Base-by-base conservation (phyloP, 495 filamentous ascomycete species). In the Clavariopsis aquatica region DNA sequence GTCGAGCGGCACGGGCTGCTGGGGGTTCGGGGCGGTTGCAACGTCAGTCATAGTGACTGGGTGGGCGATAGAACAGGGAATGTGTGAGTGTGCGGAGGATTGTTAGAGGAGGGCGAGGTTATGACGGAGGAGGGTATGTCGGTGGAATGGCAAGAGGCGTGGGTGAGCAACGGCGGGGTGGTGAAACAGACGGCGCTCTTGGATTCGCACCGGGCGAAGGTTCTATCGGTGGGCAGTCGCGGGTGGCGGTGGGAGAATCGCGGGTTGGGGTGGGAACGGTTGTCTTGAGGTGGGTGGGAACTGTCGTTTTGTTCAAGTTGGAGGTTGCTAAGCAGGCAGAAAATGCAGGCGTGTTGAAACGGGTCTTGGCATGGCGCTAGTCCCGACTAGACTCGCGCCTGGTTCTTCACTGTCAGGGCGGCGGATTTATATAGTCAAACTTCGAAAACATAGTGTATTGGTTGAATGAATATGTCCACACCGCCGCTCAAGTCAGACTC, bases 1-100 rank as follows among this genome's bases (percentile, higher is more conserved):
- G 64, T 83, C 80, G 38, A 85, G 77, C 9, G 82, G 81, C 5
- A 82, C 80, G 26, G 76, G 80, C 49, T 74, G 73, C 31, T 62
- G 52, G 6, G 72, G 51, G 28, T 75, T 77, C n/a, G 53, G 53
- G 5, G 70, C 58, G 3, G 63, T 38, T 41, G 69, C 66, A 28
- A 71, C 53, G 45, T 66, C 64, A 6, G 71, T 69, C 71, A 73
- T 73, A 47, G 47, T 66, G 65, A 54, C 12, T 49, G 22, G n/a
- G 47, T 26, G 28, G 22, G 45, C 24, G 38, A 23, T 52, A 8
- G 4, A 23, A 29, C 15, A 61, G 49, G 24, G 38, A n/a, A 31
- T 17, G 56, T 62, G 57, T 2, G 26, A 15, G 17, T 38, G 28
- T 28, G 23, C 15, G 51, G 26, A 31, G 19, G 46, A 34, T 5